Percentiles rank a stretch among this genome's conserved stretches.
Conservation (phyloP, 345 rosid species). For the Passiflora organensis region DNA sequence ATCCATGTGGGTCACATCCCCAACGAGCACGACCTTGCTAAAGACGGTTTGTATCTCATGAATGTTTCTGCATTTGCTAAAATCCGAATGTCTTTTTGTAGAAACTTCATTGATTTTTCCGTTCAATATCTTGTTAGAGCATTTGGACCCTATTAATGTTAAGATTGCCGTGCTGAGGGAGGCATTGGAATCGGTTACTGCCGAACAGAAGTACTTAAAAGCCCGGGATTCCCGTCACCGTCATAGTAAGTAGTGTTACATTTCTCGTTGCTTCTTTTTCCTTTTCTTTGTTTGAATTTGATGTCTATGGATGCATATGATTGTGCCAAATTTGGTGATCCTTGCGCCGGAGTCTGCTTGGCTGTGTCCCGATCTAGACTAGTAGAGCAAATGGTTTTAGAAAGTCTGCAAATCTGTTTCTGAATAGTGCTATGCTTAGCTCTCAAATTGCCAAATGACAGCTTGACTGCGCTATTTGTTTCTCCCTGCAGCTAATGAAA, state of each 20-base stretch:
- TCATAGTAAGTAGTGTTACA: conserved; percentile 49
- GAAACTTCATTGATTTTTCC: conserved; percentile 1
- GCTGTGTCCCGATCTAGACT: no score
- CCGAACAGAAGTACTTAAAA: conserved; percentile 91
- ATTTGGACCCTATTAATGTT: conserved; percentile 85
- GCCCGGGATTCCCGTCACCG: conserved; percentile 94
- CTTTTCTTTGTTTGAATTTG: not conserved
- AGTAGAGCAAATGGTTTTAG: no score
- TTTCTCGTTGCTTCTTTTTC: not conserved
- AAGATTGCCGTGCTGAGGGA: conserved; percentile 95
- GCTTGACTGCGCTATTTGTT: not conserved
- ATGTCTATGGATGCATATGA: not conserved
- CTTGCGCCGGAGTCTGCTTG: no score
- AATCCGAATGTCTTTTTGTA: not conserved
- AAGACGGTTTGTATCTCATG: conserved; percentile 95
- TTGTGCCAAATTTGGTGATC: no score
- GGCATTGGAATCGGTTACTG: conserved; percentile 81
- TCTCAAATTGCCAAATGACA: no score
- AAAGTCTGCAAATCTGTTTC: no score
- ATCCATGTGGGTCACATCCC: conserved; percentile 97
- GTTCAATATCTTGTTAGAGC: conserved; percentile 45
- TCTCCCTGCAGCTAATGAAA: conserved; percentile 79
- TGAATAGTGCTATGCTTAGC: no score
- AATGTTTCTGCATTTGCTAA: no score
- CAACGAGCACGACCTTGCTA: conserved; percentile 84